Evolutionary conservation across 306 rosid genomes (phyloP).

Genomic region (Styphnolobium japonicum): DNA sequence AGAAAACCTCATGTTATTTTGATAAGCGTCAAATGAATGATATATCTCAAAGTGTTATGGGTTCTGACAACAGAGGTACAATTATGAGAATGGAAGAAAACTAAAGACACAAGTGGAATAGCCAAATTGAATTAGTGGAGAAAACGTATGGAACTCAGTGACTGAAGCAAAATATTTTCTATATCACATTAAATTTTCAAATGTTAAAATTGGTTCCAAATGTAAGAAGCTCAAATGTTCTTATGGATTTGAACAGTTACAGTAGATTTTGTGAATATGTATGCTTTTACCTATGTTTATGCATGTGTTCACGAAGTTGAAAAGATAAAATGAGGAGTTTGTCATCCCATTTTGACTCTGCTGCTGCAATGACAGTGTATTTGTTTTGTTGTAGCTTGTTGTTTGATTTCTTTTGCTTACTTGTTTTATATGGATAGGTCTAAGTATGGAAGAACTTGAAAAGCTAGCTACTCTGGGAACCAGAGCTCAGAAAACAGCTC

Average conservation of each 20-base stretch:
- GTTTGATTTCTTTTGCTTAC: background rate
- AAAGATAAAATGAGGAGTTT: background rate
- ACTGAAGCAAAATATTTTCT: background rate
- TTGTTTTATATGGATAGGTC: conserved; percentile 47
- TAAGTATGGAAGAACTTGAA: conserved; percentile 68
- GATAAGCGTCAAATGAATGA: background rate
- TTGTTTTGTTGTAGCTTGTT: background rate
- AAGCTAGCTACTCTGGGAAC: conserved; percentile 73
- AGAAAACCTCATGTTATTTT: background rate
- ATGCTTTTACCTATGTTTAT: background rate
- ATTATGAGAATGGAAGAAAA: background rate
- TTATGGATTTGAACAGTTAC: background rate
- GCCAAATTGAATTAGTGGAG: no score
- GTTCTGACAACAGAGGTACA: background rate
- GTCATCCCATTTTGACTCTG: background rate
- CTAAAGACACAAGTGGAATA: no score
- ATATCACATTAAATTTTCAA: background rate
- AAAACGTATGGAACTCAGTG: background rate
- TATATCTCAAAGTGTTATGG: background rate
- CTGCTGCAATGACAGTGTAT: background rate
- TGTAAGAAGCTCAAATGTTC: background rate
- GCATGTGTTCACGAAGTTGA: background rate
- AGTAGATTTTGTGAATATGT: background rate
- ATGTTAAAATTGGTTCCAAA: background rate
- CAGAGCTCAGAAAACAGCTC: conserved; percentile 80